Evolutionary conservation across 2,329 filamentous ascomycete species (phyloP).

Genomic region (Xylariaceae sp.): DNA sequence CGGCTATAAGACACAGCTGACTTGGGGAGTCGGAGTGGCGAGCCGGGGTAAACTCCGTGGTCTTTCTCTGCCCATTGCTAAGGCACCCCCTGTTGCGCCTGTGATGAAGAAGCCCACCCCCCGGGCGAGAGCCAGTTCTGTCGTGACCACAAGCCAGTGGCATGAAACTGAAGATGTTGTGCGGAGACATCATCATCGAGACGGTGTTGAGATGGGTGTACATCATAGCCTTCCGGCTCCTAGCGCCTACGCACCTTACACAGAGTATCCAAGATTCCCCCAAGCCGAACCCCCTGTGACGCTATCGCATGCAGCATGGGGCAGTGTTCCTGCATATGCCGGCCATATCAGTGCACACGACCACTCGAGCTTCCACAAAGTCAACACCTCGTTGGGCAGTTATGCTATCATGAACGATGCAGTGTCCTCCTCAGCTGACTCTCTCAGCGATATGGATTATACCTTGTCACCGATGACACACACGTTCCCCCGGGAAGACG

Average conservation of each 20-base stretch:
- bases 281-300: slow-evolving; percentile 41
- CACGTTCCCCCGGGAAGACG: slow-evolving; percentile 49
- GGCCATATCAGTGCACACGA: slow-evolving; percentile 36
- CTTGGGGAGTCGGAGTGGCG: slow-evolving; percentile 93
- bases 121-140: slow-evolving; percentile 43
- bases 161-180: slow-evolving; percentile 35
- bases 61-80: slow-evolving; percentile 67
- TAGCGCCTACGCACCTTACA: slow-evolving; percentile 34
- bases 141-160: slow-evolving; percentile 37
- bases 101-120: slow-evolving; percentile 45
- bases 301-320: slow-evolving; percentile 42
- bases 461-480: slow-evolving; percentile 51
- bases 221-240: slow-evolving; percentile 40
- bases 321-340: slow-evolving; percentile 42
- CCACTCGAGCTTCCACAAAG: slow-evolving; percentile 42
- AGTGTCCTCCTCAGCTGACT: slow-evolving; percentile 52
- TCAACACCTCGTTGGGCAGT: slow-evolving; percentile 35
- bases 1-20: slow-evolving; percentile 93
- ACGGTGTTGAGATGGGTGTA: slow-evolving; percentile 35
- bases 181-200: slow-evolving; percentile 32
- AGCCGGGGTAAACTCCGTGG: slow-evolving; percentile 92
- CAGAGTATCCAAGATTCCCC: slow-evolving; percentile 49
- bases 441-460: slow-evolving; percentile 58
- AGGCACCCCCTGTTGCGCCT: slow-evolving; percentile 50
- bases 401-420: slow-evolving; percentile 45